Evolutionary conservation across 805 yeast species (phyloP).

Genomic region (Cyberlindnera maclurae): DNA sequence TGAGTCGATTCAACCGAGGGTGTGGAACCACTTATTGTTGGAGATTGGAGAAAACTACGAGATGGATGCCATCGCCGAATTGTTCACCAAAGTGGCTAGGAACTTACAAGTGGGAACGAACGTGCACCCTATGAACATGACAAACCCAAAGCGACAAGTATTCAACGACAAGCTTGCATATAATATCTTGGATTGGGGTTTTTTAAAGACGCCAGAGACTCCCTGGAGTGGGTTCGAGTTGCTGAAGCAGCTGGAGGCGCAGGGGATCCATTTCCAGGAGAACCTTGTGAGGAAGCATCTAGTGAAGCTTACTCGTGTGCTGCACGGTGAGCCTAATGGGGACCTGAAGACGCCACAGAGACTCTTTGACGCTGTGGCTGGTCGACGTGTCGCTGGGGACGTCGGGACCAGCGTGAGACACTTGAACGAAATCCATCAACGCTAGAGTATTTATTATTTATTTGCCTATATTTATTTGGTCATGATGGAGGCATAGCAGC

Average conservation of each 20-base stretch:
- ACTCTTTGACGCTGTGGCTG: constrained; percentile 1
- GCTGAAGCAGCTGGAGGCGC: constrained; percentile 11
- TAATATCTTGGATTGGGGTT: constrained; percentile 16
- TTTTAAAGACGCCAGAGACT: constrained; percentile 11
- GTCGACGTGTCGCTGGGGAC: constrained; percentile 7
- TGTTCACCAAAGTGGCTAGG: constrained; percentile 9
- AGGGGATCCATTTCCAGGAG: constrained; percentile 15
- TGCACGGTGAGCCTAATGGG: constrained; percentile 7
- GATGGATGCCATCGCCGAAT: constrained; percentile 7
- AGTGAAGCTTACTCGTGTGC: constrained; percentile 9
- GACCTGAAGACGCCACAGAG: constrained; percentile 5
- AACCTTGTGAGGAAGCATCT: constrained; percentile 11
- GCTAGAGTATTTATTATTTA: background rate
- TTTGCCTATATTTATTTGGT: too few species aligned
- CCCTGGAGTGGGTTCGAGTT: constrained; percentile 21
- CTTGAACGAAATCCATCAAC: constrained; percentile 10
- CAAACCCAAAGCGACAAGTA: constrained; percentile 16
- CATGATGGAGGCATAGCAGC: too few species aligned
- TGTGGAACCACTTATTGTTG: constrained; percentile 15
- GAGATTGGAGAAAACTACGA: constrained; percentile 8
- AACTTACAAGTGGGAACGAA: background rate
- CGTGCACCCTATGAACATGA: constrained; percentile 6
- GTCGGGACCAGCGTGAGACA: constrained; percentile 8
- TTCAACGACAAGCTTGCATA: constrained; percentile 13
- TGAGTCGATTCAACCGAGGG: constrained; percentile 2